Evolutionary conservation across 768 basidiomycete species (phyloP).

Genomic region (Lactarius hatsudake): DNA sequence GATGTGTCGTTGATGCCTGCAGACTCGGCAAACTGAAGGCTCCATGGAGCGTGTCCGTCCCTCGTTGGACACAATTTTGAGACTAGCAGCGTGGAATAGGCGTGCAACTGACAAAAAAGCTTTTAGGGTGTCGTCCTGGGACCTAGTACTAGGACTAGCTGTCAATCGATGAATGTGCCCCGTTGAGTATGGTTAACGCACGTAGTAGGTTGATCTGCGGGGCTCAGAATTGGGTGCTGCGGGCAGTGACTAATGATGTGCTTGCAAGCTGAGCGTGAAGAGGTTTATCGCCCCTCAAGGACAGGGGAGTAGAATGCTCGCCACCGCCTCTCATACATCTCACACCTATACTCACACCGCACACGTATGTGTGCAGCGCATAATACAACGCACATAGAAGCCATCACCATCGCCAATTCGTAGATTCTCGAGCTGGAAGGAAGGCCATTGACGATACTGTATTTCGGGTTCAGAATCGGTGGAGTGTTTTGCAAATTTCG

Average conservation of each 20-base stretch:
- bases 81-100: background rate
- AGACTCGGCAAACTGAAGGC: slow-evolving; percentile 4
- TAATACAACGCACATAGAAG: background rate
- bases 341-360: slow-evolving; percentile 2
- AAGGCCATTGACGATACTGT: background rate
- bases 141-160: background rate
- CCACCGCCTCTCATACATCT: background rate
- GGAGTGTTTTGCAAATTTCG: background rate
- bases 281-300: background rate
- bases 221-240: background rate
- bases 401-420: background rate
- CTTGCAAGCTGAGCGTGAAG: background rate
- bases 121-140: background rate
- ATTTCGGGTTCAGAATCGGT: background rate
- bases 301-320: background rate
- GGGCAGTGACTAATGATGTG: background rate
- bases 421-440: slow-evolving; percentile 1
- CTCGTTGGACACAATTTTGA: background rate
- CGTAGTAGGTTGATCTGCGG: background rate
- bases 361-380: background rate
- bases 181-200: slow-evolving; percentile 7
- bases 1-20: background rate
- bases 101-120: background rate
- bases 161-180: background rate
- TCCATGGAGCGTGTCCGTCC: slow-evolving; percentile 6